Base-by-base conservation (phyloP, 2,329 filamentous ascomycete genomes). In the Fusarium clavum region DNA sequence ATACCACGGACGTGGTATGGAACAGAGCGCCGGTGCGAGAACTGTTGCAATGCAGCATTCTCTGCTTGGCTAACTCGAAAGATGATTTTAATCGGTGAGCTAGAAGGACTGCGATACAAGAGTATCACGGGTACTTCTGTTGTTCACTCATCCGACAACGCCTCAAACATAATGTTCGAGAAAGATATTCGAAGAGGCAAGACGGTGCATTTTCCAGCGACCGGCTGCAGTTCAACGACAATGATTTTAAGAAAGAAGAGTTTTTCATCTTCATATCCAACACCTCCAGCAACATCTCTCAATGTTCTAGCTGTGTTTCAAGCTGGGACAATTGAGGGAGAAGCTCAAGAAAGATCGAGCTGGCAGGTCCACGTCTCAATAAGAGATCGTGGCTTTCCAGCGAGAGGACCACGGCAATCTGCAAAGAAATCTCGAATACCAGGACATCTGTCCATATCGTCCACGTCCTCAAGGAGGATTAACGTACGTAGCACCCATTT, bases 21-120 rank as follows among this genome's bases (percentile, higher is more conserved):
- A 85, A 83, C 84, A 81, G 80, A 90, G 89, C 92, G 92, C 92
- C 91, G 90, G 90, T 90, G 90, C 87, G 89, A 94, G 93, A 97
- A 97, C 85, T 97, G 94, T 92, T 90, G 88, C 85, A 91, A 86
- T 84, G 92, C 93, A 89, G 91, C 92, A 95, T 96, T 96, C 92
- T 94, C 91, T 84, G 86, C 90, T 89, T 92, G 91, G 88, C 88
- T 90, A 85, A 94, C 92, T 94, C 93, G 92, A 92, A 72, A 64
- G 77, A 90, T 92, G 71, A 69, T 85, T 94, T 95, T 94, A 75
- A 92, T 94, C 90, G 84, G 90, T 94, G 92, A 93, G 88, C 83
- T 57, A 43, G 48, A 54, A 57, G 58, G 54, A 43, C 45, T 52
- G 47, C 29, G 56, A 60, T 46, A 58, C 24, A 22, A 38, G 4